Base-by-base conservation (phyloP, 2,329 filamentous ascomycete genomes). In the Aspergillus cejpii region DNA sequence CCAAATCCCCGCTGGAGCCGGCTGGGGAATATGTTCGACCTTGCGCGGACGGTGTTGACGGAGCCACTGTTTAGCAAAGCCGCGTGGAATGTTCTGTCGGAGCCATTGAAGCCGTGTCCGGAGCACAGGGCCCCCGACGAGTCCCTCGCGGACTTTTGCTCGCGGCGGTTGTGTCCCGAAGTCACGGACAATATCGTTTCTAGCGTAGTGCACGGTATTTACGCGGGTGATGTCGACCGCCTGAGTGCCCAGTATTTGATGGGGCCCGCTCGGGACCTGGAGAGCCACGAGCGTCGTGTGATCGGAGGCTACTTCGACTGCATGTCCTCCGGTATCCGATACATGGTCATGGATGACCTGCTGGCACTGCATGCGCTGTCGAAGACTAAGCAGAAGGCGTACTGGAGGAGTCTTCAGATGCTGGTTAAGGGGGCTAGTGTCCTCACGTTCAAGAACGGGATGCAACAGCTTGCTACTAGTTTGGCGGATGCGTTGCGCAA, bases 191-290 rank as follows among this genome's bases (percentile, higher is more conserved):
- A 94, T 56, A 43, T 95, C 14, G 67, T 81, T 5, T 95, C 88
- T 4, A 88, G 83, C 1, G 61, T 81, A 2, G 67, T 88, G 42
- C 92, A 97, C 65, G 92, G 92, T 33, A 88, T 97, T 47, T 95
- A 94, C 65, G 92, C 90, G 17, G 92, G 92, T 4, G 86, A 96
- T 66, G 80, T 94, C 38, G 81, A 86, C 63, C 77, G 84, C 60
- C 72, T 97, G 40, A 95, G 89, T 65, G 80, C 80, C 38, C 80
- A 80, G 55, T 81, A 79, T 40, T 71, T 85, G 31, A 61, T 84
- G 29, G 68, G 83, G 7, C 54, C 66, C 20, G 45, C 71, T 0
- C 74, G 73, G 59, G 51, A 74, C n/a, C 66, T 75, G 44, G 78
- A 83, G 49, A 48, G 44, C 12, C 44, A 37, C 19, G 53, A 56